A percentile compares a stretch with the other conserved stretches of the same genome.
phyloP scores from a whole-genome alignment of 805 yeast species.

The Kluyveromyces nonfermentans region DNA sequence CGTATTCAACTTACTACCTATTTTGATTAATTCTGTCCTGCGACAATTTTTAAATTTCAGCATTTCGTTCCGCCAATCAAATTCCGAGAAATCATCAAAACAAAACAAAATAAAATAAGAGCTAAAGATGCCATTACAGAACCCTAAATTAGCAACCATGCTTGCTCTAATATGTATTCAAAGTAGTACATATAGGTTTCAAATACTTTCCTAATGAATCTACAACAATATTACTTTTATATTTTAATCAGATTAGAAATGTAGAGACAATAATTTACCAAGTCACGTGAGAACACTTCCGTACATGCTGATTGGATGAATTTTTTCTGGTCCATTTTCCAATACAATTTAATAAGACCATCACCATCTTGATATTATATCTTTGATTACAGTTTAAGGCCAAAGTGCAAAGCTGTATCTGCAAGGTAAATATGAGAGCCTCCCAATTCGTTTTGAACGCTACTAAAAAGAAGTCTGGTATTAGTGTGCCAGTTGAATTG shows the following conservation, averaged over 20 bases:
- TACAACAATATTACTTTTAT: neutral
- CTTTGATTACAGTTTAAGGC: no score
- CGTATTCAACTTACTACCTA: no score
- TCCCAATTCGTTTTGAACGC: slow-evolving; percentile 38
- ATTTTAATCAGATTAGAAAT: neutral
- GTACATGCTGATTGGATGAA: neutral
- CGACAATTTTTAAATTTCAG: neutral
- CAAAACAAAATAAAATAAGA: no score
- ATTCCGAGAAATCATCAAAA: neutral
- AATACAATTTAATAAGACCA: neutral
- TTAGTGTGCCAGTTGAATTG: slow-evolving; percentile 43
- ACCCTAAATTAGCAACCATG: neutral
- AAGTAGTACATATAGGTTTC: neutral
- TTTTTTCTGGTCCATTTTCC: neutral
- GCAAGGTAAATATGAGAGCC: slow-evolving; percentile 36
- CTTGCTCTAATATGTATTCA: no score
- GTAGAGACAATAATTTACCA: no score
- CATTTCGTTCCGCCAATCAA: neutral
- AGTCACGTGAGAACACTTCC: neutral
- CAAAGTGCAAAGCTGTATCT: no score
- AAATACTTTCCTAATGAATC: neutral
- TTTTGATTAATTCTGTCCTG: neutral
- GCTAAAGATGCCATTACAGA: no score
- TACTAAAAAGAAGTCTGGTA: slow-evolving; percentile 33
- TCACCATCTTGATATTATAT: no score